These are phyloP conservation scores for Fagopyrum homotropicum DNA, from an alignment of 148 eudicot species.

Conservation along the genomic window DNA sequence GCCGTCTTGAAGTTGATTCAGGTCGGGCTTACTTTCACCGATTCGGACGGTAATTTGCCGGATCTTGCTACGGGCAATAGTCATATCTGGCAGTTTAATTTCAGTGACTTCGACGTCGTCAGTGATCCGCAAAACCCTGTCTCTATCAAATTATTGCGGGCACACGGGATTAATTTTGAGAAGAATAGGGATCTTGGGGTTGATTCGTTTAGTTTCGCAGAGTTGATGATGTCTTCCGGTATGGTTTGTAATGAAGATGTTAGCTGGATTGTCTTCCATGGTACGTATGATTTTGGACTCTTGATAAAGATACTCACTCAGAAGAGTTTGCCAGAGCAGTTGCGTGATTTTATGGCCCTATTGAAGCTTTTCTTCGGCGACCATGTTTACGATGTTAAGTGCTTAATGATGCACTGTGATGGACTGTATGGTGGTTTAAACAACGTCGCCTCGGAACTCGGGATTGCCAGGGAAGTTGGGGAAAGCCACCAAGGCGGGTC, in stretches of 20 bases:
- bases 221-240: not conserved
- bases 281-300: conserved; percentile 17
- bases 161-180: conserved; percentile 20
- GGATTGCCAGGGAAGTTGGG: conserved; percentile 40
- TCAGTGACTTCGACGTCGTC: conserved; percentile 16
- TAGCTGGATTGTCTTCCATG: conserved; percentile 22
- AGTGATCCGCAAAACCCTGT: not conserved
- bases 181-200: conserved; percentile 10
- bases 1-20: conserved; percentile 19
- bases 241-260: not conserved
- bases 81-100: conserved; percentile 26
- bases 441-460: conserved; percentile 33
- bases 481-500: conserved; percentile 68
- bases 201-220: not conserved
- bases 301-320: conserved; percentile 14
- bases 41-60: conserved; percentile 17
- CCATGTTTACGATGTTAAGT: conserved; percentile 57
- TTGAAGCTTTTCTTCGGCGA: conserved; percentile 40
- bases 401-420: conserved; percentile 40
- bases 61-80: not conserved
- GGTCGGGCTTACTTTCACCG: conserved; percentile 21
- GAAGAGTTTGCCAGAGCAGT: not conserved
- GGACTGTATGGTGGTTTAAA: conserved; percentile 63
- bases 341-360: conserved; percentile 28
- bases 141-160: conserved; percentile 15